phyloP scores from a whole-genome alignment of 139 green algal genomes.

The Chlorella ohadii region DNA sequence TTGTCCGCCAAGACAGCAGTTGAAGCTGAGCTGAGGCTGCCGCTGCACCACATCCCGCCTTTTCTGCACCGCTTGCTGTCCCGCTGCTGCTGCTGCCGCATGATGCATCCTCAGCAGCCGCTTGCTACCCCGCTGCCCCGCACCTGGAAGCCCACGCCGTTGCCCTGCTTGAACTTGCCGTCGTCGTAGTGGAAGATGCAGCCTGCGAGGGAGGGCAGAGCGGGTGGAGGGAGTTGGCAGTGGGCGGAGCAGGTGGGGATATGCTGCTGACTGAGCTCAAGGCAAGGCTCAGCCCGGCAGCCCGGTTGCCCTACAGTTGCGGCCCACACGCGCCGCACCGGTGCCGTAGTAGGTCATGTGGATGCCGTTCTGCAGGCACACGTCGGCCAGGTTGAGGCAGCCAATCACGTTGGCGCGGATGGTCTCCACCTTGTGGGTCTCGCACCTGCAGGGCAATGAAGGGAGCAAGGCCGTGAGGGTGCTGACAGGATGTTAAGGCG shows the following conservation, averaged over 20 bases:
- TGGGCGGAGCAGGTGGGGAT: not conserved
- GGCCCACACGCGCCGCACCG: not conserved
- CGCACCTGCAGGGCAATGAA: slow-evolving; percentile 45
- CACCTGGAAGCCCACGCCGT: slow-evolving; percentile 88
- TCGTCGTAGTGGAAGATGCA: slow-evolving; percentile 99
- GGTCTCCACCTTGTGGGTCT: slow-evolving; percentile 96
- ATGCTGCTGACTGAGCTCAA: too few relatives aligned
- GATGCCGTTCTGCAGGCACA: slow-evolving; percentile 70
- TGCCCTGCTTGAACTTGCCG: slow-evolving; percentile 75
- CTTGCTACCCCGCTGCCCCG: too few relatives aligned
- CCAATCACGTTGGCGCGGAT: slow-evolving; percentile 96
- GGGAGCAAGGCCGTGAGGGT: too few relatives aligned
- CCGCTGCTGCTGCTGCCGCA: too few relatives aligned
- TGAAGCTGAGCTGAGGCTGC: too few relatives aligned
- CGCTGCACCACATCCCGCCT: too few relatives aligned
- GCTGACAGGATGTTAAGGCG: too few relatives aligned
- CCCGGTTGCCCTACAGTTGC: too few relatives aligned
- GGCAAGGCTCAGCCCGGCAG: too few relatives aligned
- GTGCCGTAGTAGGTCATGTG: slow-evolving; percentile 98
- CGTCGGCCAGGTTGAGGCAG: slow-evolving; percentile 92
- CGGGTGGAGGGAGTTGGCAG: not conserved
- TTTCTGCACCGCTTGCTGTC: too few relatives aligned
- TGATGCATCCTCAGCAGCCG: too few relatives aligned
- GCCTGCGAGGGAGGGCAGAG: slow-evolving; percentile 46
- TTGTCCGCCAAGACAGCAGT: too few relatives aligned